phyloP scores from a whole-genome alignment of 176 grass and related monocot genomes.

The Phyllostachys edulis region DNA sequence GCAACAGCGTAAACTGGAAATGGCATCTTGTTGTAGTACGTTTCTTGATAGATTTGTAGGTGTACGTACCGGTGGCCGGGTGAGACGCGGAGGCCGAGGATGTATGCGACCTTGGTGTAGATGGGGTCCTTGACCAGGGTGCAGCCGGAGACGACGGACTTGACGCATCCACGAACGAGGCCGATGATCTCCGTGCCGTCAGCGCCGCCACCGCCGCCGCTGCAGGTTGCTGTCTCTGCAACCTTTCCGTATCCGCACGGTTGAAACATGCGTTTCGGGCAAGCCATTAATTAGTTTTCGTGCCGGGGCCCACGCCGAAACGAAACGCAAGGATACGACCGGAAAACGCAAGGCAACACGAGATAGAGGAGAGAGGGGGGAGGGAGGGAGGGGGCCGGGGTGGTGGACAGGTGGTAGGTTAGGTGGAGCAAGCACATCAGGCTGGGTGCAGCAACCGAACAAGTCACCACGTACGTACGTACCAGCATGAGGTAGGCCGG shows the following conservation, averaged over 20 bases:
- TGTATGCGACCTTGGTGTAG: conserved; percentile 73
- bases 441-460: not conserved
- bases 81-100: conserved; percentile 89
- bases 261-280: conserved; percentile 46
- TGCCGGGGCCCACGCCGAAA: conserved; percentile 29
- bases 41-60: not conserved
- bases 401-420: conserved; percentile 30
- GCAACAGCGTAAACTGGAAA: not conserved
- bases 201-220: conserved; percentile 12
- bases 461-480: conserved; percentile 13
- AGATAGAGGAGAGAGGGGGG: no score
- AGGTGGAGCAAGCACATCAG: not conserved
- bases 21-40: not conserved
- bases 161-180: conserved; percentile 79
- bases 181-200: conserved; percentile 60
- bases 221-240: conserved; percentile 43
- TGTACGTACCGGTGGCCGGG: conserved; percentile 59
- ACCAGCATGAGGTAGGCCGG: conserved; percentile 91
- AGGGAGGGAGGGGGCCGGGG: not conserved
- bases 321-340: not conserved
- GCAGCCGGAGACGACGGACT: conserved; percentile 63
- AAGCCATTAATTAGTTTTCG: conserved; percentile 15
- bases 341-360: not conserved
- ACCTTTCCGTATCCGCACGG: conserved; percentile 39
- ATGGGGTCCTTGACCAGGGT: conserved; percentile 26